Evolutionary conservation across 106 monocot genomes (phyloP).

Genomic region (Dendrobium officinale): DNA sequence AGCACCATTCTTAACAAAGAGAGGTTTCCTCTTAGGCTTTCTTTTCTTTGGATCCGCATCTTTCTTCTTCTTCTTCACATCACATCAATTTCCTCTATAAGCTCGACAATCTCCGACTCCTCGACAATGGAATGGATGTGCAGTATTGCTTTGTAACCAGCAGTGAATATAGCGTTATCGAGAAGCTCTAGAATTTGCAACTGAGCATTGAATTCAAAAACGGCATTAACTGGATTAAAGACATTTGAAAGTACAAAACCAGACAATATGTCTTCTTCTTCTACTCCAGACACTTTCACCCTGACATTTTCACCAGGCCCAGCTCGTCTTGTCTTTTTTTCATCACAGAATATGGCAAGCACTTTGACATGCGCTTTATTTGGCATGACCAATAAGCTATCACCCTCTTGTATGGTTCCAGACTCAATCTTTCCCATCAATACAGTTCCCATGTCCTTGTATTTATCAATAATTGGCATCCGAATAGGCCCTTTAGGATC

Average conservation of each 20-base stretch:
- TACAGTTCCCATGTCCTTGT: slow-evolving; percentile 97
- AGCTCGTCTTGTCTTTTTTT: slow-evolving; percentile 50
- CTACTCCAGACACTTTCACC: slow-evolving; percentile 79
- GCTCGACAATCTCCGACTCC: slow-evolving; percentile 94
- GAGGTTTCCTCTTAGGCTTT: slow-evolving; percentile 77
- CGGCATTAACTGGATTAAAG: slow-evolving; percentile 43
- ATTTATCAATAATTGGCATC: slow-evolving; percentile 97
- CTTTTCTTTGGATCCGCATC: slow-evolving; percentile 79
- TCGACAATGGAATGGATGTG: slow-evolving; percentile 92
- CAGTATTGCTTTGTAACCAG: slow-evolving; percentile 89
- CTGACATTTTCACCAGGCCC: slow-evolving; percentile 92
- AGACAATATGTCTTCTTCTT: slow-evolving; percentile 85
- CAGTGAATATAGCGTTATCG: slow-evolving; percentile 97
- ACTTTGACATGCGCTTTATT: slow-evolving; percentile 92
- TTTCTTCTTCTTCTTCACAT: slow-evolving; percentile 64
- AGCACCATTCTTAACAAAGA: slow-evolving; percentile 95
- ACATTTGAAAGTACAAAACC: slow-evolving; percentile 91
- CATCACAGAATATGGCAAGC: slow-evolving; percentile 66
- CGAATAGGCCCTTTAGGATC: slow-evolving; percentile 81
- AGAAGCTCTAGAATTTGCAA: slow-evolving; percentile 90
- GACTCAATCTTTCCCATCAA: slow-evolving; percentile 99
- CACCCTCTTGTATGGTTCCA: slow-evolving; percentile 74
- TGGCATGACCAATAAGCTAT: slow-evolving; percentile 86
- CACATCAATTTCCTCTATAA: slow-evolving; percentile 84
- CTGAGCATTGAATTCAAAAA: slow-evolving; percentile 82